Evolutionary conservation across 352 stramenopile genomes (phyloP), one percentile per base, ranked within the genome.

Genomic region (Pythium guiyangense): DNA sequence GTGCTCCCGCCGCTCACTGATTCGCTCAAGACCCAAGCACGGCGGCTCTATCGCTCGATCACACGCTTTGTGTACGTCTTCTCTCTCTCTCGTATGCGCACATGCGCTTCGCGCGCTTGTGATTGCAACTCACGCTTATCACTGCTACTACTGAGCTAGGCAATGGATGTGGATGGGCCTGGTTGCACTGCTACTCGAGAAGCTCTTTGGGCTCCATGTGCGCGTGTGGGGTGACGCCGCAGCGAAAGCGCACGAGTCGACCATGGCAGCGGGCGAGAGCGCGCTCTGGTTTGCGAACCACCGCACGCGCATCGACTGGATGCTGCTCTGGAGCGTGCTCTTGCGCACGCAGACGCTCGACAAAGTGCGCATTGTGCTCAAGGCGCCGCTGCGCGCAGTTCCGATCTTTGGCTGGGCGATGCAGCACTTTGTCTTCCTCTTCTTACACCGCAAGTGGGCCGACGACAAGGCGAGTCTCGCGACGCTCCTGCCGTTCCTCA

Each of bases 381-480:
- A 94, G 65, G 77, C 75, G n/a, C 75, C 78, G 25, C 64, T 94
- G 37, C 78, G 79, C 26, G 71, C 70, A 52, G 62, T 87, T 27
- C 84, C 84, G 45, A 76, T 94, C 62, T 91, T 92, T 55, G 84
- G 84, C 3, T 94, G 82, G 84, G 82, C 79, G 51, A 94, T 92
- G 82, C 82, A 92, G 69, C 74, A 86, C 61, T 92, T 94, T 40
- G 66, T 90, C 40, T 92, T 92, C 59, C 82, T 92, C 57, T 94
- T 92, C 56, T 57, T 94, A 57, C 69, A 87, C 61, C 80, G 84
- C 43, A 72, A 66, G 35, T 91, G 82, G 73, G 58, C 63, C 14
- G 74, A 92, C 12, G 80, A 92, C 42, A 66, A 86, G 47, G 58
- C 59, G 42, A 73, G 83, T 27, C 52, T 94, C 18, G 64, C 62